Evolutionary conservation across 257 asterid genomes (phyloP).

Genomic region (Salvia hispanica): DNA sequence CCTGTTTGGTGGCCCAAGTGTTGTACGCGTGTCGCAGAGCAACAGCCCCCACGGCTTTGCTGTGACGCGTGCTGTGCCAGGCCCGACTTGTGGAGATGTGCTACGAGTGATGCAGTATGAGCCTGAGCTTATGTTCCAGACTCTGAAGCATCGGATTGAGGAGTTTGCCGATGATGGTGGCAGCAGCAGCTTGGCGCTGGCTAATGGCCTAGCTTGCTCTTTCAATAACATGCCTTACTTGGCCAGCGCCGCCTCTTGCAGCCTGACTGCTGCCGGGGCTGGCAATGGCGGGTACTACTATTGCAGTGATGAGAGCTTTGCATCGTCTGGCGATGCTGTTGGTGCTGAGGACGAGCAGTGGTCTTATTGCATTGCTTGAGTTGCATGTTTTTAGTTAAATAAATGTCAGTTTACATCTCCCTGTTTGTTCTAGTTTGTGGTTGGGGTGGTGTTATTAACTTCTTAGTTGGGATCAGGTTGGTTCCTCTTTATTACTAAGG

Average conservation of each 20-base stretch:
- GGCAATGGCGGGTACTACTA: constrained; percentile 50
- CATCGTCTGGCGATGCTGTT: constrained; percentile 47
- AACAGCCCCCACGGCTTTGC: constrained; percentile 88
- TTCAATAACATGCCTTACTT: constrained; percentile 93
- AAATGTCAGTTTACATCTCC: constrained; percentile 28
- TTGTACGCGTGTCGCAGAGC: constrained; percentile 77
- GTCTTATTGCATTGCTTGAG: constrained; percentile 78
- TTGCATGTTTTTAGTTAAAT: constrained; percentile 1
- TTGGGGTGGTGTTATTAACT: constrained; percentile 24
- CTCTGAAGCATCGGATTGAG: constrained; percentile 80
- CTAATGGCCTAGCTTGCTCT: constrained; percentile 57
- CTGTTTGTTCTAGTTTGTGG: constrained; percentile 24
- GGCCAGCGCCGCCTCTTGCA: constrained; percentile 47
- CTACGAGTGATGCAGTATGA: constrained; percentile 90
- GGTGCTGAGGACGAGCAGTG: constrained; percentile 82
- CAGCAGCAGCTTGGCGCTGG: constrained; percentile 24
- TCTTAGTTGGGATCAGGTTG: constrained; percentile 22
- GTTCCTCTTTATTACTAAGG: constrained; percentile 30
- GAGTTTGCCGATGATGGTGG: constrained; percentile 46
- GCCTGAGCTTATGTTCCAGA: constrained; percentile 91
- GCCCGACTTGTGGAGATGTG: constrained; percentile 74
- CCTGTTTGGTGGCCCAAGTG: constrained; percentile 88
- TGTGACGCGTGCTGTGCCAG: constrained; percentile 75
- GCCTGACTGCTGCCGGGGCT: constrained; percentile 48
- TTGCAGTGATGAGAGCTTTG: constrained; percentile 55